A percentile compares a stretch with the other conserved stretches of the same genome.
Evolutionary conservation across 1,284 basidiomycete genomes (phyloP).

Genomic region (Ceratobasidium sp.): DNA sequence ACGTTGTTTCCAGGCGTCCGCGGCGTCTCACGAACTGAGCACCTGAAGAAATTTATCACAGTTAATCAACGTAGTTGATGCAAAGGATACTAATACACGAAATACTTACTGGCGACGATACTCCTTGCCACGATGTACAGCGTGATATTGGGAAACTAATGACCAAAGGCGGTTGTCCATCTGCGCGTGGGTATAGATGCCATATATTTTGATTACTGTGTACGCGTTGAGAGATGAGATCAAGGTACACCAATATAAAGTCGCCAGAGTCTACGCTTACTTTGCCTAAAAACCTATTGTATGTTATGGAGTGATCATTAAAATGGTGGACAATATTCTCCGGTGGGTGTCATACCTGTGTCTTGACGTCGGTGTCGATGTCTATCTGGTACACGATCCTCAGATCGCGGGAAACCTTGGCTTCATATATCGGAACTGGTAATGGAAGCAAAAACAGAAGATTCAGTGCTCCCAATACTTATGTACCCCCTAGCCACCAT

Average conservation of each 20-base stretch:
- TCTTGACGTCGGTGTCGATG: constrained; percentile 31
- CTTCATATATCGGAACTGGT: constrained; percentile 46
- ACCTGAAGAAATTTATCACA: constrained; percentile 42
- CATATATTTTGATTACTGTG: constrained; percentile 44
- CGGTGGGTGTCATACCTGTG: constrained; percentile 38
- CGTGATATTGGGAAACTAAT: constrained; percentile 42
- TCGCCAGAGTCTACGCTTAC: background rate
- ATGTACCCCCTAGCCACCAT: too few species aligned
- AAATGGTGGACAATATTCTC: too few species aligned
- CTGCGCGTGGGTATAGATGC: constrained; percentile 45
- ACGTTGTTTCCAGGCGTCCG: constrained; percentile 41
- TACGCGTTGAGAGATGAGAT: too few species aligned
- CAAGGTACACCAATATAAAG: too few species aligned
- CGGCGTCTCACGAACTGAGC: constrained; percentile 39
- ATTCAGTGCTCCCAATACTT: background rate
- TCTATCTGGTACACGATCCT: constrained; percentile 46
- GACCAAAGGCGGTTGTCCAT: constrained; percentile 45
- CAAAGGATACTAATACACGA: background rate
- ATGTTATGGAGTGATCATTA: too few species aligned
- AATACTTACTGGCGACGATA: constrained; percentile 43
- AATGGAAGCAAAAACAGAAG: background rate
- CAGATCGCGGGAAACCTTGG: constrained; percentile 45
- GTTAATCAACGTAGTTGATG: too few species aligned
- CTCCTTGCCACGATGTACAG: constrained; percentile 40
- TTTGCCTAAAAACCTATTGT: constrained; percentile 16